phyloP scores from a whole-genome alignment of 352 stramenopile genomes.

The Peronospora belbahrii region DNA sequence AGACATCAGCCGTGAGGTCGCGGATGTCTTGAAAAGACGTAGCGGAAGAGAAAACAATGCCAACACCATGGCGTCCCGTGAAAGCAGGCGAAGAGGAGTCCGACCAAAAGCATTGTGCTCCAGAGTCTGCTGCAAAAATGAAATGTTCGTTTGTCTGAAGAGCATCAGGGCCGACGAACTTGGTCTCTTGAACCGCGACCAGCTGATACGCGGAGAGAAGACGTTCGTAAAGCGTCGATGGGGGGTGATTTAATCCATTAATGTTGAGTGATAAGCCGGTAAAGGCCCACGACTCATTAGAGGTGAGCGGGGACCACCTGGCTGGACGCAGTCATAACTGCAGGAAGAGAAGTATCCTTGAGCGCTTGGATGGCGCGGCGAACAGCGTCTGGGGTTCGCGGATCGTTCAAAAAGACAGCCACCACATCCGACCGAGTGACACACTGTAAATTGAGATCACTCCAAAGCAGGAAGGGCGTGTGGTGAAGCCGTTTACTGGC shows the following conservation, averaged over 20 bases:
- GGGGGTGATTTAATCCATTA: conserved; percentile 3
- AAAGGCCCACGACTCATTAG: conserved; percentile 3
- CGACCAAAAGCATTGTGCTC: no score
- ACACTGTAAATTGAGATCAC: conserved; percentile 1
- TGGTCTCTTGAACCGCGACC: conserved; percentile 11
- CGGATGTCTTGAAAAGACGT: no score
- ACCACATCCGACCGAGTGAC: background rate
- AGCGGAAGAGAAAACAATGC: no score
- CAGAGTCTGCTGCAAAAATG: no score
- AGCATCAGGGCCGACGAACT: conserved; percentile 3
- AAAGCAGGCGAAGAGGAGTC: no score
- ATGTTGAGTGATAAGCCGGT: conserved; percentile 8
- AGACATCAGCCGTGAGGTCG: no score
- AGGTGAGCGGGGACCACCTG: conserved; percentile 3
- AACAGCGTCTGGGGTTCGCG: background rate
- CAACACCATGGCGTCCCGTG: no score
- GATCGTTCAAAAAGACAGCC: background rate
- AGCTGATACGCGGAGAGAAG: conserved; percentile 9
- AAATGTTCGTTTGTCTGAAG: no score
- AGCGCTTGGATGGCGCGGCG: background rate
- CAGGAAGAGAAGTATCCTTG: background rate
- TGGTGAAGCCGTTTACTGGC: background rate
- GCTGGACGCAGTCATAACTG: background rate
- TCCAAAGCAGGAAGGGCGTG: conserved; percentile 4
- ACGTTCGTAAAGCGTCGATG: background rate